Conservation (phyloP, 2,329 filamentous ascomycete genomes). For the Aspergillus versicolor region DNA sequence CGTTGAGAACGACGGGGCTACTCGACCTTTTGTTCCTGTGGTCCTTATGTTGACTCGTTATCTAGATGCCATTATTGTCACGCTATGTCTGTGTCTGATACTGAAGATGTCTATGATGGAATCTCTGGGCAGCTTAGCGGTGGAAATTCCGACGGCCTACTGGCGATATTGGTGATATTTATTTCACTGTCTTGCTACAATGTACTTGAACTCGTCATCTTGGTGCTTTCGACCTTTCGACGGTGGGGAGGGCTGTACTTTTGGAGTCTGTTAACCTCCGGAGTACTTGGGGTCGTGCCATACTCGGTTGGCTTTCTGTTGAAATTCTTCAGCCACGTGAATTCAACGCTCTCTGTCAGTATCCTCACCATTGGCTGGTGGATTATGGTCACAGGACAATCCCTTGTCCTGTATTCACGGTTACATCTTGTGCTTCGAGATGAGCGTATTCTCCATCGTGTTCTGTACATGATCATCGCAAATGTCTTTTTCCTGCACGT, state of each 20-base stretch:
- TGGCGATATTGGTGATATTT: slow-evolving; percentile 30
- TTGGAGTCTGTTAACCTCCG: slow-evolving; percentile 31
- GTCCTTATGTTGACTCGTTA: not conserved
- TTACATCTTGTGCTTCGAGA: slow-evolving; percentile 60
- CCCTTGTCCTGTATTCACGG: slow-evolving; percentile 62
- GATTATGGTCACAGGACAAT: slow-evolving; percentile 62
- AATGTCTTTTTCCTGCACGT: slow-evolving; percentile 56
- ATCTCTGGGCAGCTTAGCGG: slow-evolving; percentile 30
- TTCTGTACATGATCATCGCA: slow-evolving; percentile 59
- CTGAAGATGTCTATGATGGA: slow-evolving; percentile 27
- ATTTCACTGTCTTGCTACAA: slow-evolving; percentile 49
- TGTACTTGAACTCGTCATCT: slow-evolving; percentile 44
- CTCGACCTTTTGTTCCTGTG: not conserved
- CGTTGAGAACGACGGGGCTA: not conserved
- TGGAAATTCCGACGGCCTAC: slow-evolving; percentile 19
- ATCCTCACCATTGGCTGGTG: slow-evolving; percentile 57
- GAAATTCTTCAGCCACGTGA: slow-evolving; percentile 37
- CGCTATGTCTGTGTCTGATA: slow-evolving; percentile 6
- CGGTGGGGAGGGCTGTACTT: slow-evolving; percentile 40
- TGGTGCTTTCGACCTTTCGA: slow-evolving; percentile 41
- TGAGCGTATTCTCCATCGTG: slow-evolving; percentile 47
- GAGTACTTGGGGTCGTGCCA: slow-evolving; percentile 39
- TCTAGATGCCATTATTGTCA: not conserved
- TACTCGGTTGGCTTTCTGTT: slow-evolving; percentile 45
- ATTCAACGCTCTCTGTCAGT: slow-evolving; percentile 36